Evolutionary conservation across 345 rosid species (phyloP), one percentile per base, ranked within the genome.

Genomic region (Passiflora organensis): DNA sequence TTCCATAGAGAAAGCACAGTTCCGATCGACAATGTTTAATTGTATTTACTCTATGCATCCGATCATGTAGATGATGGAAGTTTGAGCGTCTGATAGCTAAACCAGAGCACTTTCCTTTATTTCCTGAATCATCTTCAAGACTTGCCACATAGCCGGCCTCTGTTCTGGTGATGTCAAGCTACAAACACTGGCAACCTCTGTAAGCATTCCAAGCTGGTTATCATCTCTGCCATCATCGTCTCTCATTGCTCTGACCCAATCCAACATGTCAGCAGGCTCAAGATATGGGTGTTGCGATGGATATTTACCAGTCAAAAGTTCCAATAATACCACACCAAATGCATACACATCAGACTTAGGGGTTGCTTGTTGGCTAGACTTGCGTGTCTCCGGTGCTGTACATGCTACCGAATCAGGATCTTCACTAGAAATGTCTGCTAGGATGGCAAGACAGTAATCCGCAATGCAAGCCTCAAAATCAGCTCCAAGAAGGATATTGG

Each of bases 391-490:
- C 0, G 99, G 99, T 21, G 95, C 91, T 69, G 69, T 86, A 49
- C 81, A 82, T 10, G 83, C 78, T 6, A 78, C 62, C 37, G 80
- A 76, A 60, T 86, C 86, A 21, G 86, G 84, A 72, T 84, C 95
- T 65, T 84, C 91, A 1, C 53, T 32, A 23, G 74, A 67, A 20
- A 81, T 60, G 43, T 83, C 87, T 13, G 94, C 84, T 23, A 93
- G 81, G 56, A 75, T 48, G 2, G 84, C 80, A 16, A 89, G 84
- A 56, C 95, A 77, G 65, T 84, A 84, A 67, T 93, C 99, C 1
- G 99, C 82, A 53, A 86, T 82, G 66, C 91, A 76, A 18, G 96
- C 96, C 75, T 93, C 99, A 32, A 93, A 93, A 59, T 93, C 99
- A 17, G 76, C 73, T 45, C 96, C 96, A 1, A 93, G 91, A 48